These are phyloP conservation scores for Pythium biforme DNA, from an alignment of 352 stramenopile genomes.

Conservation along the genomic window DNA sequence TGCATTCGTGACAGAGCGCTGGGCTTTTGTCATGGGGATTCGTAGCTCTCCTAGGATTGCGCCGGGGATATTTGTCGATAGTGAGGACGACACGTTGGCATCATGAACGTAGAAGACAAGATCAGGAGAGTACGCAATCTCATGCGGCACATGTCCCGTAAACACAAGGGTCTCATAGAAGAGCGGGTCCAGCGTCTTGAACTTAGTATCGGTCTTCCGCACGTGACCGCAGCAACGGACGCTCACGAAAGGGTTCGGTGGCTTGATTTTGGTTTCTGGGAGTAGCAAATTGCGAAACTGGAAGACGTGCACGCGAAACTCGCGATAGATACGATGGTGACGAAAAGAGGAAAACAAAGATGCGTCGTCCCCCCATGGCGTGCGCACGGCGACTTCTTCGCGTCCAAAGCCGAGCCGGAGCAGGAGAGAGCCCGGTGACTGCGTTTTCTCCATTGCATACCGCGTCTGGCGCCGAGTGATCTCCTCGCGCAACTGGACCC, in stretches of 20 bases:
- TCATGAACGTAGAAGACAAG: slow-evolving; percentile 76
- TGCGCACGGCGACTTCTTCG: slow-evolving; percentile 57
- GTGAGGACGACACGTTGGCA: slow-evolving; percentile 34
- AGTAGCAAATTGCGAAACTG: slow-evolving; percentile 67
- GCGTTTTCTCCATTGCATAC: slow-evolving; percentile 46
- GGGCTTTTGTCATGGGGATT: slow-evolving; percentile 42
- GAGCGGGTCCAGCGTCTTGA: slow-evolving; percentile 68
- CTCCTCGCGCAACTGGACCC: slow-evolving; percentile 62
- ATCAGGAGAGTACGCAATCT: slow-evolving; percentile 61
- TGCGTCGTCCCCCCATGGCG: slow-evolving; percentile 47
- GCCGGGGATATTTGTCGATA: slow-evolving; percentile 7
- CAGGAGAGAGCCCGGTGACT: slow-evolving; percentile 52
- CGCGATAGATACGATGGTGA: slow-evolving; percentile 45
- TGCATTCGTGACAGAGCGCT: slow-evolving; percentile 43
- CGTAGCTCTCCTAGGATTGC: slow-evolving; percentile 47
- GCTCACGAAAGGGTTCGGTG: slow-evolving; percentile 76
- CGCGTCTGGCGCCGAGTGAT: slow-evolving; percentile 54
- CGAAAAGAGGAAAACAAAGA: slow-evolving; percentile 49
- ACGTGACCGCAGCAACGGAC: slow-evolving; percentile 67
- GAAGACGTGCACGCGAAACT: slow-evolving; percentile 84
- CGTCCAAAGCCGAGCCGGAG: slow-evolving; percentile 64
- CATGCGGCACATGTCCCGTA: slow-evolving; percentile 41
- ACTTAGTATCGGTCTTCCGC: slow-evolving; percentile 43
- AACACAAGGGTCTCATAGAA: slow-evolving; percentile 86
- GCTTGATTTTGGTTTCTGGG: slow-evolving; percentile 39